Conservation (phyloP, 148 eudicot species). For the Spergularia marina region DNA sequence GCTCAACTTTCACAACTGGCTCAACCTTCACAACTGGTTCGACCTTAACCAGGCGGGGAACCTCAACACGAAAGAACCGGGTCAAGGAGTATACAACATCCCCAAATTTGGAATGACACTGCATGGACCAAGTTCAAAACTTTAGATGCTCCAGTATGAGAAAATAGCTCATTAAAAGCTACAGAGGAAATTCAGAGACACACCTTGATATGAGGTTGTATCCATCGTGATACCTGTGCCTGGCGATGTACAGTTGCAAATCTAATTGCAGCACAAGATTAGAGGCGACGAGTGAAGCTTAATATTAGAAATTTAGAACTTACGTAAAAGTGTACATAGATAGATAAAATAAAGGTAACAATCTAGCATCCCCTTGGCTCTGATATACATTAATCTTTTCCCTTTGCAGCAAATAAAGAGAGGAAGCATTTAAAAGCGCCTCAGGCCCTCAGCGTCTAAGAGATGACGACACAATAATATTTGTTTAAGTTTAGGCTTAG, state of each 20-base stretch:
- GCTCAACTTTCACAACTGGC: not conserved
- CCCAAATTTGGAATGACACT: conserved; percentile 88
- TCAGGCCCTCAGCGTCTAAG: not conserved
- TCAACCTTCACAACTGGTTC: conserved; percentile 30
- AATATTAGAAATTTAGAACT: not conserved
- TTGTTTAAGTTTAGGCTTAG: not conserved
- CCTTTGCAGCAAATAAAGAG: not conserved
- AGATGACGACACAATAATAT: not conserved
- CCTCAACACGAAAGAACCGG: conserved; percentile 78
- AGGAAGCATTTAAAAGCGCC: not conserved
- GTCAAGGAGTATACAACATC: conserved; percentile 89
- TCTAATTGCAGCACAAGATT: conserved; percentile 38
- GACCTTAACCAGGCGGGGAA: conserved; percentile 50
- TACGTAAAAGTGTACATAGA: too few relatives aligned
- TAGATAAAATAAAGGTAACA: not conserved
- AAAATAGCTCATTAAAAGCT: not conserved
- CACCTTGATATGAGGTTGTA: conserved; percentile 94
- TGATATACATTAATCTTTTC: not conserved
- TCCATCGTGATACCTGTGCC: conserved; percentile 87
- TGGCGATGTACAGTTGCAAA: conserved; percentile 71
- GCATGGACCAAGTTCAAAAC: conserved; percentile 31
- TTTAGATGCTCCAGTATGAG: conserved; percentile 12
- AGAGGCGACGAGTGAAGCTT: conserved; percentile 4
- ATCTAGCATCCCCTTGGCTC: not conserved
- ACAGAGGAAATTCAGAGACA: conserved; percentile 1